Conservation (phyloP, 768 basidiomycete species). For the Clitopilus passeckerianus region DNA sequence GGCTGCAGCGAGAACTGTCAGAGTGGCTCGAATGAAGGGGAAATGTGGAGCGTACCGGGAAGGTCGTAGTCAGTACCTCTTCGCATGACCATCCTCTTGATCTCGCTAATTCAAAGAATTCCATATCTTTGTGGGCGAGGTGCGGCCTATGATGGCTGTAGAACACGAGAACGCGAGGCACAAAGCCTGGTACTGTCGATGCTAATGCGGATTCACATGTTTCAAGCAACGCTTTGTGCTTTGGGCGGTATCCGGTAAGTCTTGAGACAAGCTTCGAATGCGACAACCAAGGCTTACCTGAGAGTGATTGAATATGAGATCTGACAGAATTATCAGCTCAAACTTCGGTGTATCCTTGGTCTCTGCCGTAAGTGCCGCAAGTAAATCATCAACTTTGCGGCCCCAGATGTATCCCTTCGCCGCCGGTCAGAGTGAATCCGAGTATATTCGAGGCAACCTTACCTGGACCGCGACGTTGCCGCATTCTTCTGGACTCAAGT, state of each 20-base stretch:
- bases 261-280: background rate
- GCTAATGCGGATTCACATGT: conserved; percentile 56
- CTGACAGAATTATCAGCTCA: conserved; percentile 83
- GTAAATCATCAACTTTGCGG: conserved; percentile 39
- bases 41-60: conserved; percentile 41
- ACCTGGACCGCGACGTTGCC: conserved; percentile 28
- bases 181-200: background rate
- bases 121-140: conserved; percentile 76
- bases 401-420: conserved; percentile 84
- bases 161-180: conserved; percentile 52
- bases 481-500: conserved; percentile 37
- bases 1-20: conserved; percentile 36
- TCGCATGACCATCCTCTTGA: conserved; percentile 68
- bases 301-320: conserved; percentile 93
- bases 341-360: conserved; percentile 32
- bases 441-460: background rate
- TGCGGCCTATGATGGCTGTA: conserved; percentile 88
- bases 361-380: conserved; percentile 21
- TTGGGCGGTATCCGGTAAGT: background rate
- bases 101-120: conserved; percentile 68
- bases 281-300: conserved; percentile 45
- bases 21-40: background rate
- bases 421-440: background rate
- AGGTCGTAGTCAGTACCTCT: conserved; percentile 58
- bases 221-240: conserved; percentile 80